Percentiles rank a stretch among this genome's conserved stretches.
Conservation (phyloP, 306 rosid genomes). For the Delonix regia region DNA sequence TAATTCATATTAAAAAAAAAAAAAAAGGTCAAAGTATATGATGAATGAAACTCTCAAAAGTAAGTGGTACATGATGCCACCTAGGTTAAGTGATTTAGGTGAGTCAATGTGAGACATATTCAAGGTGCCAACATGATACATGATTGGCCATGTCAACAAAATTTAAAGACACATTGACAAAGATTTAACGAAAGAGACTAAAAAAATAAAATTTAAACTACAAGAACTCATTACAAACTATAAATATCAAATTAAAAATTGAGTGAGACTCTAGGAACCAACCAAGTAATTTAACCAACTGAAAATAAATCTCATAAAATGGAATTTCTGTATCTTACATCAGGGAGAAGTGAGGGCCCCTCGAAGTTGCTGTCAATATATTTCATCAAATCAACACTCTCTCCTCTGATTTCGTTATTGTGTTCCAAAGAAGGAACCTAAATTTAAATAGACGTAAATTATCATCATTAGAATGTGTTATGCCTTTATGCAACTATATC, state of each 20-base stretch:
- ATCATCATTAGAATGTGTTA: neutral
- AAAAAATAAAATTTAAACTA: neutral
- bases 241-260: neutral
- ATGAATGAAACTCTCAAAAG: neutral
- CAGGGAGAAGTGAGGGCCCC: conserved; percentile 72
- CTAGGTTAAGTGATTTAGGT: neutral
- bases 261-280: neutral
- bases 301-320: neutral
- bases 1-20: neutral
- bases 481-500: neutral
- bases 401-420: conserved; percentile 64
- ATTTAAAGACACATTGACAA: neutral
- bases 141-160: neutral
- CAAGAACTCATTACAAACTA: neutral
- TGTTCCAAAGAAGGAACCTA: conserved; percentile 71
- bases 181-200: neutral
- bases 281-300: neutral
- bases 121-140: neutral
- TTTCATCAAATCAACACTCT: conserved; percentile 73
- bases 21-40: neutral
- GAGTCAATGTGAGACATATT: neutral
- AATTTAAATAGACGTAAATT: neutral
- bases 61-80: neutral
- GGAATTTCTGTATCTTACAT: conserved; percentile 48
- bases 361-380: conserved; percentile 61